Conservation (phyloP, 1,139 yeast species). For the Hansenula lynferdii region DNA sequence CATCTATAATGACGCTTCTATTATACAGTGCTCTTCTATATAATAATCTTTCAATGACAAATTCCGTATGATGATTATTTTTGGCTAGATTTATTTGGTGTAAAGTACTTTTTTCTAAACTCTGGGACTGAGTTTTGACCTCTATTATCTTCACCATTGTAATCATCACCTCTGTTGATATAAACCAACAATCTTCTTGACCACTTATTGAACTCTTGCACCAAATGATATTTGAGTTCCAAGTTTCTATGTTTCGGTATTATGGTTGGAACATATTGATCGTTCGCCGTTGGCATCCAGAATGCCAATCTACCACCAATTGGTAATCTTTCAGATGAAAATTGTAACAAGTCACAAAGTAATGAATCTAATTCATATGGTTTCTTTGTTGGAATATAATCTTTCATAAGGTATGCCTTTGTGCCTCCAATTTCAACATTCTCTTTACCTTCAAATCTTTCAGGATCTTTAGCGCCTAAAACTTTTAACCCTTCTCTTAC, state of each 20-base stretch:
- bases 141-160: slow-evolving; percentile 41
- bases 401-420: slow-evolving; percentile 70
- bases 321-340: slow-evolving; percentile 68
- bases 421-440: slow-evolving; percentile 62
- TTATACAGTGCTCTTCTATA: no score
- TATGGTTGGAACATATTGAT: slow-evolving; percentile 62
- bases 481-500: slow-evolving; percentile 94
- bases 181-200: slow-evolving; percentile 82
- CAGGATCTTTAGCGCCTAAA: slow-evolving; percentile 74
- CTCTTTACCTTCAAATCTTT: slow-evolving; percentile 62
- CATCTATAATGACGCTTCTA: no score
- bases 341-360: slow-evolving; percentile 69
- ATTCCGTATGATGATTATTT: not conserved
- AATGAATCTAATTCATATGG: slow-evolving; percentile 78
- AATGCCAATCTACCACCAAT: slow-evolving; percentile 78
- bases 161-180: slow-evolving; percentile 56
- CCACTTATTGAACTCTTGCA: slow-evolving; percentile 92
- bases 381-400: slow-evolving; percentile 89
- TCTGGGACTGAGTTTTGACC: slow-evolving; percentile 34
- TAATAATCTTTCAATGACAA: no score
- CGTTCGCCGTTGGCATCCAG: slow-evolving; percentile 99
- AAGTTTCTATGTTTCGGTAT: slow-evolving; percentile 78
- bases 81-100: not conserved
- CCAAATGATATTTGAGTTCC: slow-evolving; percentile 67
- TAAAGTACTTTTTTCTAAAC: slow-evolving; percentile 56